Evolutionary conservation across 768 basidiomycete genomes (phyloP).

Genomic region (Panellus pusillus): DNA sequence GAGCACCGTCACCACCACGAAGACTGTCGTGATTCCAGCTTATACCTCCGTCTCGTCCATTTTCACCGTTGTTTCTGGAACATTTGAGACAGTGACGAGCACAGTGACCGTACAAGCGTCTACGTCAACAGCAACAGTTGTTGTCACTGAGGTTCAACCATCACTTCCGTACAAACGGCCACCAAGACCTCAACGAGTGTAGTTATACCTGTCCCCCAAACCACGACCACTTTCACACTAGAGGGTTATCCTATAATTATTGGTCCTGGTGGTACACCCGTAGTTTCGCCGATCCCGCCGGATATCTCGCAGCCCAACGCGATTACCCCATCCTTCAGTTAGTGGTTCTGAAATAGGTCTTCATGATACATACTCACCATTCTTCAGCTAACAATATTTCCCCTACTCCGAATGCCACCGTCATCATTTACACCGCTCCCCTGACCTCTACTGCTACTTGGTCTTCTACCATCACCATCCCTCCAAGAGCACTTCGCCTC

Average conservation of each 20-base stretch:
- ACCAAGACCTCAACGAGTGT: background rate
- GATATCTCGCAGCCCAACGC: background rate
- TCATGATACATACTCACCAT: background rate
- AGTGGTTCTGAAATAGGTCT: background rate
- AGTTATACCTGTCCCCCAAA: background rate
- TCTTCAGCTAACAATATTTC: background rate
- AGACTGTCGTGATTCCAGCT: background rate
- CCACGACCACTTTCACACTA: background rate
- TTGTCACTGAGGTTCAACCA: background rate
- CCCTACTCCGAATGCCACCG: background rate
- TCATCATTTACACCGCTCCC: constrained; percentile 2
- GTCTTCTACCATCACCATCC: background rate
- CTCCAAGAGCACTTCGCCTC: constrained; percentile 3
- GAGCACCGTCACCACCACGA: background rate
- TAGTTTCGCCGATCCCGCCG: background rate
- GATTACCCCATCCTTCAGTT: constrained; percentile 1
- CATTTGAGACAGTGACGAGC: background rate
- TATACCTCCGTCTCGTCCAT: background rate
- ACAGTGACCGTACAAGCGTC: background rate
- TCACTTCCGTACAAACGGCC: background rate
- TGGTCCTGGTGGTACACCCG: constrained; percentile 3
- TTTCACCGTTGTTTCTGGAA: background rate
- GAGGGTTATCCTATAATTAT: background rate
- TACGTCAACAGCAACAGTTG: background rate
- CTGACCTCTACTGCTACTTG: background rate